These are phyloP conservation scores for Barnettozyma vustinii DNA, from an alignment of 805 yeast species.

Conservation along the genomic window DNA sequence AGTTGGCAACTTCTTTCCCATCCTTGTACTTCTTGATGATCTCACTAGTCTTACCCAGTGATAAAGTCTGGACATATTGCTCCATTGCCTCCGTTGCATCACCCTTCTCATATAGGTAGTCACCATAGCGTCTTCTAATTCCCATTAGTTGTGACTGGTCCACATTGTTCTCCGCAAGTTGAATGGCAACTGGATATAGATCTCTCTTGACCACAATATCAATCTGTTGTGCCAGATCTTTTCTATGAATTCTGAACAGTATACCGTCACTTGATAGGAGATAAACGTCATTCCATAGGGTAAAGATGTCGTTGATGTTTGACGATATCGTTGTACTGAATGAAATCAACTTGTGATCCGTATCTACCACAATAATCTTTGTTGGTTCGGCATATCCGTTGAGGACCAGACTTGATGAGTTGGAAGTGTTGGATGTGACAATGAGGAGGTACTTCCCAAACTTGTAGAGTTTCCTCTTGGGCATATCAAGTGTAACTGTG, in stretches of 20 bases:
- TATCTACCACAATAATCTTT: constrained; percentile 62
- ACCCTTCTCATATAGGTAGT: constrained; percentile 59
- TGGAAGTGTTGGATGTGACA: constrained; percentile 42
- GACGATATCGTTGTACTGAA: constrained; percentile 65
- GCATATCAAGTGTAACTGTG: constrained; percentile 49
- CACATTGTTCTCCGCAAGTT: constrained; percentile 44
- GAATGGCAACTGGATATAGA: constrained; percentile 65
- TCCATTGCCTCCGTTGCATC: constrained; percentile 65
- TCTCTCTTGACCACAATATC: constrained; percentile 65
- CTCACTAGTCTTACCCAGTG: constrained; percentile 59
- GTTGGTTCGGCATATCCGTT: constrained; percentile 38
- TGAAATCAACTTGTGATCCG: constrained; percentile 62
- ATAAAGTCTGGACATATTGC: constrained; percentile 62
- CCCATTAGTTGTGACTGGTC: constrained; percentile 29
- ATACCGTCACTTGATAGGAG: constrained; percentile 73
- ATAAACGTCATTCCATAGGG: constrained; percentile 50
- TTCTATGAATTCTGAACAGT: constrained; percentile 62
- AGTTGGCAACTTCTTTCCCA: constrained; percentile 59
- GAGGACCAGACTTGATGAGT: constrained; percentile 28
- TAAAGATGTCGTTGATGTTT: constrained; percentile 53
- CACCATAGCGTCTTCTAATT: constrained; percentile 61
- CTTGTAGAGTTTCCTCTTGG: constrained; percentile 47
- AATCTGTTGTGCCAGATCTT: constrained; percentile 59
- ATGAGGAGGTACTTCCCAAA: constrained; percentile 54
- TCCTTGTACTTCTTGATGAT: constrained; percentile 77